A percentile compares a stretch with the other conserved stretches of the same genome.
Conservation (phyloP, 1,139 yeast species). For the Lodderomyces theae region DNA sequence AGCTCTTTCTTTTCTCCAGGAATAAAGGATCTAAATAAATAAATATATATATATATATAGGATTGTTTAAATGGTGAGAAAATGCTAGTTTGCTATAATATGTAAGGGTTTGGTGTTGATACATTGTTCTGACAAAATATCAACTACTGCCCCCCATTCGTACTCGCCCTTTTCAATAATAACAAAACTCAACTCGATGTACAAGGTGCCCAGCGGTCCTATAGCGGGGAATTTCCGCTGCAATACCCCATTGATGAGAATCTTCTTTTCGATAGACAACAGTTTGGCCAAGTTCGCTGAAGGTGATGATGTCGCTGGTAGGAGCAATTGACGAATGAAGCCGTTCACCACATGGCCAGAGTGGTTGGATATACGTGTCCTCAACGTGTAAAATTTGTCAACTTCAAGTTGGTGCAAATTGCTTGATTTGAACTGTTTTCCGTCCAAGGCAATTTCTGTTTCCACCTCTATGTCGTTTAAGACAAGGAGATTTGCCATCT, state of each 20-base stretch:
- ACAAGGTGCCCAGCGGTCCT: conserved; percentile 38
- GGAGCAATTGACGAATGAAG: conserved; percentile 63
- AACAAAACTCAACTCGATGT: conserved; percentile 52
- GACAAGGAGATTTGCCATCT: conserved; percentile 43
- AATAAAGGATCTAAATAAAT: conserved; percentile 1
- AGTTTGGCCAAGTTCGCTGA: conserved; percentile 16
- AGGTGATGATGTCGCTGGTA: conserved; percentile 7
- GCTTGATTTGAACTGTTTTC: conserved; percentile 9
- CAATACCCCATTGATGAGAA: conserved; percentile 62
- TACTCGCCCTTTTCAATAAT: conserved; percentile 70
- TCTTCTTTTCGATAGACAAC: conserved; percentile 46
- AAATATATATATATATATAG: too few species aligned
- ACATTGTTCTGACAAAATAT: conserved; percentile 32
- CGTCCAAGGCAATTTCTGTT: conserved; percentile 31
- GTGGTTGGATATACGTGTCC: conserved; percentile 46
- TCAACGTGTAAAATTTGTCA: conserved; percentile 50
- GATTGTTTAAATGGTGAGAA: too few species aligned
- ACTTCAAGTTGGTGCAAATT: conserved; percentile 23
- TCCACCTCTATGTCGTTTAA: conserved; percentile 49
- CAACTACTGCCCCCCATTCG: conserved; percentile 76
- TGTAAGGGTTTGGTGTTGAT: conserved; percentile 35
- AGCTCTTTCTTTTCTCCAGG: too few species aligned
- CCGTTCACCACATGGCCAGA: conserved; percentile 46
- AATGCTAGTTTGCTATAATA: conserved; percentile 25
- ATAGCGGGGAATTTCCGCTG: conserved; percentile 49